Conservation (phyloP, 2,329 filamentous ascomycete genomes). For the Immersiporthe knoxdaviesiana region DNA sequence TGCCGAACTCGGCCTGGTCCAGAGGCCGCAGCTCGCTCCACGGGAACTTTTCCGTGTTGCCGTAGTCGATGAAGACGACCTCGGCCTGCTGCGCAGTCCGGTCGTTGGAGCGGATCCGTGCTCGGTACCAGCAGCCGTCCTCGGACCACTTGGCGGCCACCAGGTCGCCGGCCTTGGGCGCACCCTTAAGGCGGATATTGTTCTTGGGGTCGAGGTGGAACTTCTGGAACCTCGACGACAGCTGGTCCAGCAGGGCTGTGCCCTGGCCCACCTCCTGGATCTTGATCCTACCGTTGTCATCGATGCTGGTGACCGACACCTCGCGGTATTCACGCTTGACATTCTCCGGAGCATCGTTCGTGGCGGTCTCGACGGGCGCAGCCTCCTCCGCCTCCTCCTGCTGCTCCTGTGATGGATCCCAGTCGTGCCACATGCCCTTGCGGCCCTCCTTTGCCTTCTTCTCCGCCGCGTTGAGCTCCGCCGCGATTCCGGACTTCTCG, state of each 20-base stretch:
- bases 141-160: conserved; percentile 90
- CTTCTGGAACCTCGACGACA: conserved; percentile 89
- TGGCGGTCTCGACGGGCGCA: conserved; percentile 54
- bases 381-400: conserved; percentile 58
- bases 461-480: conserved; percentile 86
- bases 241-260: conserved; percentile 78
- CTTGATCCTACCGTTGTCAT: conserved; percentile 80
- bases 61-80: conserved; percentile 94
- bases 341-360: conserved; percentile 55
- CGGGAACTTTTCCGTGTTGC: conserved; percentile 86
- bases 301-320: conserved; percentile 88
- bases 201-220: conserved; percentile 89
- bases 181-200: conserved; percentile 69
- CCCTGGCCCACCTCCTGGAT: conserved; percentile 88
- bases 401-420: conserved; percentile 85
- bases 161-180: conserved; percentile 88
- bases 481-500: conserved; percentile 88
- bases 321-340: conserved; percentile 91
- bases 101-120: conserved; percentile 88
- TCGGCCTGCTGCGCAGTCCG: conserved; percentile 86
- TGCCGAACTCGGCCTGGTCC: conserved; percentile 75
- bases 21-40: conserved; percentile 87
- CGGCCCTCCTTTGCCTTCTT: conserved; percentile 84
- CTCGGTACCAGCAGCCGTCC: conserved; percentile 94
- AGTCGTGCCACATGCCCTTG: conserved; percentile 91